Evolutionary conservation across 768 basidiomycete genomes (phyloP).

Genomic region (Holtermannia corniformis): DNA sequence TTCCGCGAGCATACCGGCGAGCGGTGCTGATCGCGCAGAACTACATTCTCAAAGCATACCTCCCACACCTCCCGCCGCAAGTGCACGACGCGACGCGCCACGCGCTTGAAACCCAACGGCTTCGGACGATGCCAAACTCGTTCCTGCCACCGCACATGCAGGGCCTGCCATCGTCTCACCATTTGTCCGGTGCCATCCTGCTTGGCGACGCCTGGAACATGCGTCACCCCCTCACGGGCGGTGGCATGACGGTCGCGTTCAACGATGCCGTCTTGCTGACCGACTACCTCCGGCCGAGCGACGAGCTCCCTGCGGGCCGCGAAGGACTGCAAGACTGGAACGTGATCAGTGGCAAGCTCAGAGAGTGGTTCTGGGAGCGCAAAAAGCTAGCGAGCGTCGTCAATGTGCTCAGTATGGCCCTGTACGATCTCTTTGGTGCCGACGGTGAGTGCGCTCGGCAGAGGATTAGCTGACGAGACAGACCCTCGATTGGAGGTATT

Average conservation of each 20-base stretch:
- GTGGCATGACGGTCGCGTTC: constrained; percentile 95
- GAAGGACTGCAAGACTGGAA: constrained; percentile 43
- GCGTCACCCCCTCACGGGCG: constrained; percentile 96
- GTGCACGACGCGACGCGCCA: constrained; percentile 57
- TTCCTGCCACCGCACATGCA: constrained; percentile 77
- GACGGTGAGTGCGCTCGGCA: constrained; percentile 63
- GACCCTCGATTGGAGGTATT: constrained; percentile 45
- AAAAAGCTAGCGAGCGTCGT: constrained; percentile 76
- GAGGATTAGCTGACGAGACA: constrained; percentile 50
- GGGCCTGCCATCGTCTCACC: constrained; percentile 43
- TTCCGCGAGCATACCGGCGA: not conserved
- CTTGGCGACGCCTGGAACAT: constrained; percentile 97
- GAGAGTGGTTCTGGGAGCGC: constrained; percentile 74
- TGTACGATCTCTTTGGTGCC: constrained; percentile 90
- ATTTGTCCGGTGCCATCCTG: constrained; percentile 49
- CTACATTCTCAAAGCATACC: constrained; percentile 61
- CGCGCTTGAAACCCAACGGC: constrained; percentile 67
- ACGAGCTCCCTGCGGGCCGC: constrained; percentile 16
- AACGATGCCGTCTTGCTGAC: constrained; percentile 71
- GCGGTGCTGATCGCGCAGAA: constrained; percentile 42
- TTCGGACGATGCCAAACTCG: constrained; percentile 90
- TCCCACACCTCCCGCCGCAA: constrained; percentile 69
- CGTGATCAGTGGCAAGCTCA: constrained; percentile 45
- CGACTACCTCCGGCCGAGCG: constrained; percentile 50
- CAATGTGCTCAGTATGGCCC: constrained; percentile 83